These are phyloP conservation scores for Cymbopogon citratus DNA, from an alignment of 176 grass and related monocot genomes.

Conservation along the genomic window DNA sequence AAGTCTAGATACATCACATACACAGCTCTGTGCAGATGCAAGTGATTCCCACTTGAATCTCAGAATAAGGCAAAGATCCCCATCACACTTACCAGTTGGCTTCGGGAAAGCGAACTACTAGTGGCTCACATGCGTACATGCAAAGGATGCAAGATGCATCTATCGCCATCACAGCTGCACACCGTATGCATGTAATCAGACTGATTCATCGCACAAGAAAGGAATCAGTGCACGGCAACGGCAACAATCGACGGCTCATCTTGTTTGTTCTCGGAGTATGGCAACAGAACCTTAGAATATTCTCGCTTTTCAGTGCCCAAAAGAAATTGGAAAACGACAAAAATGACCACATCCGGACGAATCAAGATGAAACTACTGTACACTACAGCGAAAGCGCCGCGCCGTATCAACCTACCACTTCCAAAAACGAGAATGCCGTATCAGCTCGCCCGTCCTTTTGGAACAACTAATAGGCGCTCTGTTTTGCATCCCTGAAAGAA, in stretches of 20 bases:
- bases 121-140: background rate
- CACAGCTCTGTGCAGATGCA: background rate
- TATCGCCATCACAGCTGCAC: background rate
- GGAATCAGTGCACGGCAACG: background rate
- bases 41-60: slow-evolving; percentile 17
- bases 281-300: slow-evolving; percentile 17
- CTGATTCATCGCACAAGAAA: background rate
- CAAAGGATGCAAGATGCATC: background rate
- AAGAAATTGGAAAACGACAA: background rate
- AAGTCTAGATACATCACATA: background rate
- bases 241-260: background rate
- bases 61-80: slow-evolving; percentile 25
- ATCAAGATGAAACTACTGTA: slow-evolving; percentile 1
- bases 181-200: background rate
- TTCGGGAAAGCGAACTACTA: slow-evolving; percentile 23
- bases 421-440: slow-evolving; percentile 13
- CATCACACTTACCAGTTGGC: slow-evolving; percentile 12
- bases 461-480: background rate
- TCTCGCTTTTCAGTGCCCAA: background rate
- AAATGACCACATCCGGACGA: background rate
- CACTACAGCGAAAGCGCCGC: slow-evolving; percentile 27
- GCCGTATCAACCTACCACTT: background rate
- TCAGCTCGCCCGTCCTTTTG: slow-evolving; percentile 23
- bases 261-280: background rate
- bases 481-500: slow-evolving; percentile 9